phyloP scores from a whole-genome alignment of 1,284 basidiomycete genomes.

The Puccinia novopanici region DNA sequence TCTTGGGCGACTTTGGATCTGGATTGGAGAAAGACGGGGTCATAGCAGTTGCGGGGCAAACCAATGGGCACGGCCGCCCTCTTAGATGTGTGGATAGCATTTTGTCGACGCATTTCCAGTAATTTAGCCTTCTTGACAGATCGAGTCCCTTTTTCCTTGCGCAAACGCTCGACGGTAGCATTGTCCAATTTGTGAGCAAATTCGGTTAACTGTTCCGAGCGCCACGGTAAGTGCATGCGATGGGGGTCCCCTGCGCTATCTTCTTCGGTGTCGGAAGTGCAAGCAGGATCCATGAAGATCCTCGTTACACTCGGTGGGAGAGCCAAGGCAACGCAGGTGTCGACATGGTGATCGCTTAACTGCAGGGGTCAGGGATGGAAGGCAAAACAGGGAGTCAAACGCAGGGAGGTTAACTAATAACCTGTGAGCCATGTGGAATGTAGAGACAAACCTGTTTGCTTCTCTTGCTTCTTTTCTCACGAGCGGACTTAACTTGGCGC shows the following conservation, averaged over 20 bases:
- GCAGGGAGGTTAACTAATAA: background rate
- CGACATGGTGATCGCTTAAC: background rate
- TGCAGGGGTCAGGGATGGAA: background rate
- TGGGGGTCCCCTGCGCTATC: background rate
- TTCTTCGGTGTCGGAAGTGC: constrained; percentile 14
- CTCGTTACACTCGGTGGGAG: background rate
- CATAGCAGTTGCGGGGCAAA: constrained; percentile 16
- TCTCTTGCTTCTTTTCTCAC: background rate
- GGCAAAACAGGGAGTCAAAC: background rate
- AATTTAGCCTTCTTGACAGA: constrained; percentile 1
- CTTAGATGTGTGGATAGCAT: background rate
- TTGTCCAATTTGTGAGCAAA: constrained; percentile 15
- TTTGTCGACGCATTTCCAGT: constrained; percentile 5
- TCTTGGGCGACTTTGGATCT: constrained; percentile 11
- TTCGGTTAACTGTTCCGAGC: background rate
- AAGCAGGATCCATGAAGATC: constrained; percentile 10
- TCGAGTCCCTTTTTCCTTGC: background rate
- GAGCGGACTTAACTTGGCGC: background rate
- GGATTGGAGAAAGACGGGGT: constrained; percentile 5
- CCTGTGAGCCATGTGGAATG: background rate
- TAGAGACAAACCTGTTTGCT: constrained; percentile 8
- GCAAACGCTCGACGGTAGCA: background rate
- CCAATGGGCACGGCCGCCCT: background rate
- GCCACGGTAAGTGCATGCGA: constrained; percentile 4
- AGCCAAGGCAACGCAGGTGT: constrained; percentile 1